A percentile compares a stretch with the other conserved stretches of the same genome.
phyloP scores from a whole-genome alignment of 2,329 filamentous ascomycete species.

The Bipolaris oryzae region DNA sequence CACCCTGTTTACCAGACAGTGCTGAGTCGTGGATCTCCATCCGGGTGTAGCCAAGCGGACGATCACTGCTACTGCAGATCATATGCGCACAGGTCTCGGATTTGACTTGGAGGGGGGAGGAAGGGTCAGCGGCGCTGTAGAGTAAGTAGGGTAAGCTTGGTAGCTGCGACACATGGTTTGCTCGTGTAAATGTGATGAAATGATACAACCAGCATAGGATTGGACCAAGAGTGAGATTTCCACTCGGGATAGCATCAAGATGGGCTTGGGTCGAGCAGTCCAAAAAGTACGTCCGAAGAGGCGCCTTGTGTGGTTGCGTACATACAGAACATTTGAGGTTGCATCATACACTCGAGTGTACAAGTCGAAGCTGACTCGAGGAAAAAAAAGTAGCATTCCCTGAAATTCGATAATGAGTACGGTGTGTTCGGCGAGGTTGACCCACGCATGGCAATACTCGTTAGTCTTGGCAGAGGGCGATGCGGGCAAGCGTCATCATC shows the following conservation, averaged over 20 bases:
- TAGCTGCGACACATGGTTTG: not conserved
- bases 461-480: slow-evolving; percentile 26
- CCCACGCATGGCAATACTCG: slow-evolving; percentile 18
- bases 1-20: slow-evolving; percentile 6
- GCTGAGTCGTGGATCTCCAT: slow-evolving; percentile 14
- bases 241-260: slow-evolving; percentile 15
- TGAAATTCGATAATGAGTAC: slow-evolving; percentile 25
- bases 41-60: slow-evolving; percentile 12
- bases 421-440: slow-evolving; percentile 40
- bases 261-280: slow-evolving; percentile 20
- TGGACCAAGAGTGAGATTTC: not conserved
- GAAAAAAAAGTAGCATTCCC: slow-evolving; percentile 18
- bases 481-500: slow-evolving; percentile 27
- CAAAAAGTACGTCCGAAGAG: slow-evolving; percentile 24
- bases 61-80: slow-evolving; percentile 11
- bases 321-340: slow-evolving; percentile 7
- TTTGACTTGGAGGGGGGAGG: not conserved
- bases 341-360: slow-evolving; percentile 8
- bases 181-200: not conserved
- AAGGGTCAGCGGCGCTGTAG: not conserved
- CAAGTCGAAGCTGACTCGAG: slow-evolving; percentile 15
- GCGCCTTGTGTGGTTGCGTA: slow-evolving; percentile 5
- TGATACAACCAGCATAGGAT: not conserved
- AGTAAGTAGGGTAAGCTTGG: not conserved
- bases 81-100: not conserved